Evolutionary conservation across 169 alveolate genomes (phyloP).

Genomic region (Cyclospora cayetanensis): DNA sequence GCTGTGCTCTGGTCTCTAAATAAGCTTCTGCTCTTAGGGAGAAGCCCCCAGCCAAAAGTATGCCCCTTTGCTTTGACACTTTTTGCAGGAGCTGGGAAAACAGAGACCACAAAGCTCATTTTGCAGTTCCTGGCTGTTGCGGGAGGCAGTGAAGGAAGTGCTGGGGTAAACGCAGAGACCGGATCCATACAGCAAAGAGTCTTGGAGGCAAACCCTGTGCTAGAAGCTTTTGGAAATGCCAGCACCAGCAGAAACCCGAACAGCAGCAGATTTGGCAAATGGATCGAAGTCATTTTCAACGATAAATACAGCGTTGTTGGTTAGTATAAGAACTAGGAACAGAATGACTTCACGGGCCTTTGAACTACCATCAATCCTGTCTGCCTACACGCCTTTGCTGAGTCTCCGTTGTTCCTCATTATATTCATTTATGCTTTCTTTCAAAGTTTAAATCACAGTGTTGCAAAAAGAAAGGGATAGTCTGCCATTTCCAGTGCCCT

Average conservation of each 20-base stretch:
- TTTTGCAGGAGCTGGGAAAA: conserved; percentile 96
- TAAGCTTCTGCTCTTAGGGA: background rate
- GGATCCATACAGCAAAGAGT: conserved; percentile 79
- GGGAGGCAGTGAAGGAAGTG: conserved; percentile 1
- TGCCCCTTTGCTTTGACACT: background rate
- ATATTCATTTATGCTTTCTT: no score
- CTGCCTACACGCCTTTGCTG: no score
- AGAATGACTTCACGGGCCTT: no score
- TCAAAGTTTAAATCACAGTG: no score
- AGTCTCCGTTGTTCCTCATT: no score
- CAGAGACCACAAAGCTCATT: conserved; percentile 92
- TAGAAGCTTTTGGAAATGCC: conserved; percentile 99
- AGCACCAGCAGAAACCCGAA: conserved; percentile 97
- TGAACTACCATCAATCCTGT: no score
- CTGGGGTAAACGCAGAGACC: background rate
- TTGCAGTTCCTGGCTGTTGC: conserved; percentile 92
- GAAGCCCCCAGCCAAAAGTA: no score
- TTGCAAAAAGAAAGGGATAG: no score
- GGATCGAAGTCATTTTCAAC: conserved; percentile 90
- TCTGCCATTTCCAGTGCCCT: no score
- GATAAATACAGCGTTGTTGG: conserved; percentile 76
- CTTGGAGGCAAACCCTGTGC: conserved; percentile 96
- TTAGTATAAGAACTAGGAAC: conserved; percentile 56
- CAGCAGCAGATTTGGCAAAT: conserved; percentile 92
- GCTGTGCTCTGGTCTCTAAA: background rate